Evolutionary conservation across 2,329 filamentous ascomycete genomes (phyloP), one percentile per base, ranked within the genome.

Genomic region (Ascochyta fabae): DNA sequence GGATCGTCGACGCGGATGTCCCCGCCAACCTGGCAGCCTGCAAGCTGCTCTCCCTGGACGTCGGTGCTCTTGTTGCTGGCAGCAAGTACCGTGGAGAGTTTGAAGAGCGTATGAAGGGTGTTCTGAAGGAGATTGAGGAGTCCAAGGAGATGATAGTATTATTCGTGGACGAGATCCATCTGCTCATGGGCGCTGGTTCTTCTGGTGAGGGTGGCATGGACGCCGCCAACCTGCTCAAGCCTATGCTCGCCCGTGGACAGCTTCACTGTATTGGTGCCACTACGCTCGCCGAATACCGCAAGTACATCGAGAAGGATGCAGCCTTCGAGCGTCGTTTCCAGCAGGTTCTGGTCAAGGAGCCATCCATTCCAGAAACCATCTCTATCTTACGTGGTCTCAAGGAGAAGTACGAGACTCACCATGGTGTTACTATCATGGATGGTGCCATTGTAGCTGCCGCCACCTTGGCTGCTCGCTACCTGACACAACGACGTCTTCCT

Each of bases 71-170:
- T 53, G 94, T 99, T 61, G 95, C 95, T 55, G 95, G 95, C 65
- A 97, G 92, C 85, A 99, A 99, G 80, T 99, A 96, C 81, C 88
- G 95, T 45, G 95, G 95, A 80, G 95, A 99, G 76, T 99, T 99
- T 57, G 95, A 99, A 76, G 95, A 99, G 82, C 87, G 95, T 67
- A 98, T 99, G 93, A 99, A 99, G 84, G 93, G 94, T 51, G 95
- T 99, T 5, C 78, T 99, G 68, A 99, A 98, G 77, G 95, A 99
- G 79, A 96, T 99, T 56, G 86, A 93, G 66, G 88, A 96, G 53
- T 92, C 92, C 47, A 96, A 95, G 75, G 94, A 98, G 54, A 96
- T 93, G 82, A 97, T 99, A 72, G 89, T 99, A 48, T 87, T 99
- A 60, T 99, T 99, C 68, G 95, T 99, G 65, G 95, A 99, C 77